These are phyloP conservation scores for Phytophthora macrochlamydospora DNA, from an alignment of 352 stramenopile species.

Conservation along the genomic window DNA sequence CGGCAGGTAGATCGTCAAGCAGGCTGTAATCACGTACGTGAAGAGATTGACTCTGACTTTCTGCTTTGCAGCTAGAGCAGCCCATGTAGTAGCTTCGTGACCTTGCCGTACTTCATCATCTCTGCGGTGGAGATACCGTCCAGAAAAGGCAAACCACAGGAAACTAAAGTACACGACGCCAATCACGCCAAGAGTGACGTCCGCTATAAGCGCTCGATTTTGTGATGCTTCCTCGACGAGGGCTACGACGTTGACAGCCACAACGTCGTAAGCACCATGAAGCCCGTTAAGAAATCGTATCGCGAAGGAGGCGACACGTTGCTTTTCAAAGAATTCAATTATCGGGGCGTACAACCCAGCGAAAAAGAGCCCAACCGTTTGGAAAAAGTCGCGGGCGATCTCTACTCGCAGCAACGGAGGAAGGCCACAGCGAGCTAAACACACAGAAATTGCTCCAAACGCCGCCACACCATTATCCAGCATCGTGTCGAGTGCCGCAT, in stretches of 20 bases:
- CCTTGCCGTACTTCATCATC: slow-evolving; percentile 53
- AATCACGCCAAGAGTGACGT: slow-evolving; percentile 36
- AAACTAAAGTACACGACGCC: slow-evolving; percentile 35
- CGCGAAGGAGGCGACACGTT: slow-evolving; percentile 18
- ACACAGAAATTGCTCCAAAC: slow-evolving; percentile 12
- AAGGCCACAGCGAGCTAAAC: slow-evolving; percentile 23
- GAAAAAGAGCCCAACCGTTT: slow-evolving; percentile 52
- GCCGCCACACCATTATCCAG: slow-evolving; percentile 17
- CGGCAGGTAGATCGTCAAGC: slow-evolving; percentile 51
- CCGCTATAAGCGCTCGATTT: slow-evolving; percentile 12
- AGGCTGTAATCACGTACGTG: slow-evolving; percentile 47
- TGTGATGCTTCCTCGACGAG: slow-evolving; percentile 15
- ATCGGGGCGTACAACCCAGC: slow-evolving; percentile 39
- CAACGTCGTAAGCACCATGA: slow-evolving; percentile 32
- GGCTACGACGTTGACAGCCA: slow-evolving; percentile 24
- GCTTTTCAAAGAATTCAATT: slow-evolving; percentile 19
- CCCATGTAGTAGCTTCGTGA: slow-evolving; percentile 48
- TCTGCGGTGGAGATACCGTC: slow-evolving; percentile 39
- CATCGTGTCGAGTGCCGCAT: slow-evolving; percentile 31
- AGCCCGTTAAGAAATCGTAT: slow-evolving; percentile 26
- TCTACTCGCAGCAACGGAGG: slow-evolving; percentile 47
- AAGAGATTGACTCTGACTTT: slow-evolving; percentile 39
- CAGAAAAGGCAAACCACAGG: slow-evolving; percentile 49
- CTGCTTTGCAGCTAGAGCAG: slow-evolving; percentile 35
- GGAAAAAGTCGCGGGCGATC: slow-evolving; percentile 55